phyloP scores from a whole-genome alignment of 164 flowering plant species.

The Vitis labrusca region DNA sequence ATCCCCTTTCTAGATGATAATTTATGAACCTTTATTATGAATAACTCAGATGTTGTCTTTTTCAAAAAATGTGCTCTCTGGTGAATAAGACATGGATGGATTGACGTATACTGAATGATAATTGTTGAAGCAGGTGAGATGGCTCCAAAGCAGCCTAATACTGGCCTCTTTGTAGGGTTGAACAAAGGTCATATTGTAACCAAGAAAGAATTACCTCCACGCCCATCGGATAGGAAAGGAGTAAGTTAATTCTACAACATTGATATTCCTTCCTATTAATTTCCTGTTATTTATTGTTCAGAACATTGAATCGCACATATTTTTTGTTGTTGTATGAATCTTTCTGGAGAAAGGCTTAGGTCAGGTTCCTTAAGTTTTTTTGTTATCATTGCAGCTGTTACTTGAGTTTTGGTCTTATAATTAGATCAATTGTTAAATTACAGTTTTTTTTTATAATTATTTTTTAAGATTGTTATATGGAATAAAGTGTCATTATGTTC shows the following conservation, averaged over 20 bases:
- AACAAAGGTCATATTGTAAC: constrained; percentile 60
- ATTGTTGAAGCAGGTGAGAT: constrained; percentile 33
- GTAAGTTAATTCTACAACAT: constrained; percentile 20
- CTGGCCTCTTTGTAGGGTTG: constrained; percentile 60
- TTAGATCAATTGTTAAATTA: too few relatives aligned
- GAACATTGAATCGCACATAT: background rate
- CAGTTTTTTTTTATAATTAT: background rate
- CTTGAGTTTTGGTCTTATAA: too few relatives aligned
- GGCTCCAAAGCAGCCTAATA: constrained; percentile 53
- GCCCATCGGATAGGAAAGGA: constrained; percentile 60
- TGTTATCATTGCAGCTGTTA: background rate
- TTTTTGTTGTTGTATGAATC: background rate
- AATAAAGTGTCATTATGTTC: background rate
- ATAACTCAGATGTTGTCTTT: too few relatives aligned
- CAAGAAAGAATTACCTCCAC: constrained; percentile 49
- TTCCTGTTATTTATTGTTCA: background rate
- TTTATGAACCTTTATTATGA: too few relatives aligned
- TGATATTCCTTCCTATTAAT: background rate
- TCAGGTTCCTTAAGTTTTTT: background rate
- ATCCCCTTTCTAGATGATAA: too few relatives aligned
- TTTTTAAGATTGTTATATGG: background rate
- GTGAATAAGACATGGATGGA: too few relatives aligned
- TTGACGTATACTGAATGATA: too few relatives aligned
- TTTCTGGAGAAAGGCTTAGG: background rate
- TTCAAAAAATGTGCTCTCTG: too few relatives aligned